Conservation (phyloP, 805 yeast genomes). For the Starmerella apicola region DNA sequence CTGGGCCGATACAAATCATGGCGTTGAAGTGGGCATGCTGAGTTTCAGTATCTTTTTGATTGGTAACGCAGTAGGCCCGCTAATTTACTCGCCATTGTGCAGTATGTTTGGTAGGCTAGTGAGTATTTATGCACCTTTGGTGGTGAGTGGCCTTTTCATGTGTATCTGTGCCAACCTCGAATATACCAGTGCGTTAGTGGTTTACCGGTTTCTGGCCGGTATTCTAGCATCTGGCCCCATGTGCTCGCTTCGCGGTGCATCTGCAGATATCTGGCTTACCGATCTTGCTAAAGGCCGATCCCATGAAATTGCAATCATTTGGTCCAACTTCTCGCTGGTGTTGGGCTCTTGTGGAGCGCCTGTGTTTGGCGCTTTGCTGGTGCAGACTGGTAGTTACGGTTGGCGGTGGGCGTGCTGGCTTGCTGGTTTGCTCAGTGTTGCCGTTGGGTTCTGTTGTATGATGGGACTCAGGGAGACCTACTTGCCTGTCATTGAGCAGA, state of each 20-base stretch:
- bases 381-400: conserved; percentile 31
- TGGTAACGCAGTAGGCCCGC: conserved; percentile 88
- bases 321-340: conserved; percentile 6
- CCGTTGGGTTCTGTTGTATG: conserved; percentile 30
- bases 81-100: conserved; percentile 79
- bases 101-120: conserved; percentile 61
- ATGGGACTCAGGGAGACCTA: conserved; percentile 30
- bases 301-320: conserved; percentile 14
- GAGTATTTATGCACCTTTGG: conserved; percentile 41
- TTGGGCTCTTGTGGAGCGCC: conserved; percentile 22
- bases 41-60: conserved; percentile 70
- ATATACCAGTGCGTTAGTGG: conserved; percentile 29
- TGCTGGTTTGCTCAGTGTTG: conserved; percentile 32
- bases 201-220: conserved; percentile 72
- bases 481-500: conserved; percentile 40
- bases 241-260: conserved; percentile 16
- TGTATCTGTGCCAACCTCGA: conserved; percentile 18
- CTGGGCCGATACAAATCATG: conserved; percentile 43
- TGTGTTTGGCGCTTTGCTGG: conserved; percentile 25
- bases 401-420: conserved; percentile 53
- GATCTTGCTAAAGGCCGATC: conserved; percentile 24
- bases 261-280: conserved; percentile 19
- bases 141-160: conserved; percentile 24
- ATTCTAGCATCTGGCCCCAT: conserved; percentile 62
- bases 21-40: conserved; percentile 53